Base-by-base conservation (phyloP, 495 filamentous ascomycete genomes). In the Viridothelium virens region DNA sequence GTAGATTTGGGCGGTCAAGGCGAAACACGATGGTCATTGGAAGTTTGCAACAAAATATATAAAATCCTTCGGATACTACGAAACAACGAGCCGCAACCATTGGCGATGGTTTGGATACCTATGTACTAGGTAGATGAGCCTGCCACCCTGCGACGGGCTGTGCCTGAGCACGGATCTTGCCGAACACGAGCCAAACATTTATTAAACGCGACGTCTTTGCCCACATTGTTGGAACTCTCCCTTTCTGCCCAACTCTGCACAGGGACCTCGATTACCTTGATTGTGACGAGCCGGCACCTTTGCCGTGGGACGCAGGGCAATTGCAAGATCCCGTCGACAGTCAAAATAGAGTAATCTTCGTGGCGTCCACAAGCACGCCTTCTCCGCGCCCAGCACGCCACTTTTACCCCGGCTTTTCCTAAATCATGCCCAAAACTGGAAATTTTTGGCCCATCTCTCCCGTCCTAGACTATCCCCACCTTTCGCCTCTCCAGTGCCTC, bases 381-480 rank as follows among this genome's bases (percentile, higher is more conserved):
- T 59, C 53, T 59, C 53, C 53, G 18, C 31, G 53, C 53, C 18
- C 4, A 59, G 53, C 53, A 59, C 53, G 53, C 53, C 53, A 59
- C 53, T 18, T n/a, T 53, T n/a, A 53, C 48, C 48, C 48, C 48
- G 48, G 18, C 48, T 14, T 25, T 11, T 25, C 3, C 48, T 53
- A 11, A 44, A 44, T 44, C n/a, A 12, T 44, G 6, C 39, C 39
- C 6, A 53, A 6, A 53, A 53, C n/a, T 46, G 14, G 41, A 6
- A 46, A 10, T 53, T 7, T 3, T 53, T 7, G 6, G 4, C 48
- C 16, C 48, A 4, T 9, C 25, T 53, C 48, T 53, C 25, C 14
- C 53, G 53, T 36, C 31, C 18, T 18, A 2, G 18, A 6, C 53
- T 33, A 4, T 36, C n/a, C 53, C 48, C 7, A 3, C 7, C 6